phyloP scores from a whole-genome alignment of 495 filamentous ascomycete species.

The Penicillium egyptiacum region DNA sequence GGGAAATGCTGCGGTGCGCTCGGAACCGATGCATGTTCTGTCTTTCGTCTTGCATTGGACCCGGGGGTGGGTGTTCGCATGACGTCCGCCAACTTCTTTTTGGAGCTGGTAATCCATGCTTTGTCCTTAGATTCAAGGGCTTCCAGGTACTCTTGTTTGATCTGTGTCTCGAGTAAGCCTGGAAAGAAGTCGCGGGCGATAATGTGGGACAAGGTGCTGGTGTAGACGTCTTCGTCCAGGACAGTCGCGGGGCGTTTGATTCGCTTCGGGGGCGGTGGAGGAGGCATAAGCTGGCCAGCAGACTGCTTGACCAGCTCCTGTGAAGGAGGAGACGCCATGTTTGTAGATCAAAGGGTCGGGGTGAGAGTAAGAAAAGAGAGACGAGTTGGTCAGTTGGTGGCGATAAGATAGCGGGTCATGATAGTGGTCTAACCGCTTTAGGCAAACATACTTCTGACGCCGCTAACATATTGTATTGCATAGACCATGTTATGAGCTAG shows the following conservation, averaged over 20 bases:
- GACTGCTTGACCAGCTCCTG: slow-evolving; percentile 45
- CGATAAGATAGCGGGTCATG: slow-evolving; percentile 14
- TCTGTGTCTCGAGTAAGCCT: slow-evolving; percentile 78
- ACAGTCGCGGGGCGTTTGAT: slow-evolving; percentile 90
- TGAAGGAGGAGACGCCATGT: slow-evolving; percentile 26
- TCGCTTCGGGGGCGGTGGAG: slow-evolving; percentile 82
- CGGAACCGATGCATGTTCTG: slow-evolving; percentile 29
- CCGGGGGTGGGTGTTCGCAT: slow-evolving; percentile 72
- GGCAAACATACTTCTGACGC: slow-evolving; percentile 2
- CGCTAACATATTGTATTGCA: not conserved
- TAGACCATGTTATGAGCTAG: not conserved
- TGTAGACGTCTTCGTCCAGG: slow-evolving; percentile 93
- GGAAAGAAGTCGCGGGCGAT: slow-evolving; percentile 98
- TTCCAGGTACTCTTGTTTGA: slow-evolving; percentile 88
- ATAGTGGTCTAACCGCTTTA: slow-evolving; percentile 13
- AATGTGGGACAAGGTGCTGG: slow-evolving; percentile 85
- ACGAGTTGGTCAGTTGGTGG: not conserved
- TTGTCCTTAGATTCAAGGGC: slow-evolving; percentile 81
- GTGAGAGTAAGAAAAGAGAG: not conserved
- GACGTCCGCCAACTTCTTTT: slow-evolving; percentile 67
- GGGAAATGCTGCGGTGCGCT: slow-evolving; percentile 31
- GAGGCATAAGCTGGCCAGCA: slow-evolving; percentile 81
- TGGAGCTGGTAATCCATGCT: slow-evolving; percentile 82
- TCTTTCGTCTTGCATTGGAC: slow-evolving; percentile 35
- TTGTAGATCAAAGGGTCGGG: not conserved